Base-by-base conservation (phyloP, 305 asterid species). In the Fraxinus floribunda region DNA sequence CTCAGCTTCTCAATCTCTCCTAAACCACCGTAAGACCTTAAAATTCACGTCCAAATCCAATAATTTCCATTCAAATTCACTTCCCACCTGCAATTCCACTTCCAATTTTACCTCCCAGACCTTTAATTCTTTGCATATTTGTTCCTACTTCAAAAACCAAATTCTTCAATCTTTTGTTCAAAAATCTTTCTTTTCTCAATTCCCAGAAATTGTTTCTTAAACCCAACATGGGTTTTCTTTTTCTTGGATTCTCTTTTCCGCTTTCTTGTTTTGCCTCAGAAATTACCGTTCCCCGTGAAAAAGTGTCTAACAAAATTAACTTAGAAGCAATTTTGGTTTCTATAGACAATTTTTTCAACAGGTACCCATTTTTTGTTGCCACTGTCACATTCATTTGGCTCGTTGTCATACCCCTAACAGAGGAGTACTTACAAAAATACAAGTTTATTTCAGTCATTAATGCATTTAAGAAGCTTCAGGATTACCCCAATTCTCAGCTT, bases 321-420 rank as follows among this genome's bases (percentile, higher is more conserved):
- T 80, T 95, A 88, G 99, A 95, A 80, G 90, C 95, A 32, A 80
- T 94, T 70, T 52, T 94, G 87, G 88, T 93, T 68, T 90, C 98
- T n/a, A 88, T 95, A 80, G 99, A 95, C 41, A 85, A 91, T 9
- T 94, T 95, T 70, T 91, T 92, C 90, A 93, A 36, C 55, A 92
- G 84, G 81, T 87, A 94, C 84, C 99, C 99, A 0, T 93, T 95
- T 73, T 94, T 95, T 86, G 98, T 93, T 75, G 90, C 93, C 10
- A 91, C 97, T 0, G 93, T 94, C 55, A 16, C 87, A 4, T 95
- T 95, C 88, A 86, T 92, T 39, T 95, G 98, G 97, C 95, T 95
- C 30, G 89, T 93, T 75, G 95, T 78, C 78, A 84, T 94, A 79
- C 99, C 99, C 18, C 80, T 95, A 80, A 79, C 89, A 0, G 91